Evolutionary conservation across 306 rosid species (phyloP).

Genomic region (Acmispon strigosus): DNA sequence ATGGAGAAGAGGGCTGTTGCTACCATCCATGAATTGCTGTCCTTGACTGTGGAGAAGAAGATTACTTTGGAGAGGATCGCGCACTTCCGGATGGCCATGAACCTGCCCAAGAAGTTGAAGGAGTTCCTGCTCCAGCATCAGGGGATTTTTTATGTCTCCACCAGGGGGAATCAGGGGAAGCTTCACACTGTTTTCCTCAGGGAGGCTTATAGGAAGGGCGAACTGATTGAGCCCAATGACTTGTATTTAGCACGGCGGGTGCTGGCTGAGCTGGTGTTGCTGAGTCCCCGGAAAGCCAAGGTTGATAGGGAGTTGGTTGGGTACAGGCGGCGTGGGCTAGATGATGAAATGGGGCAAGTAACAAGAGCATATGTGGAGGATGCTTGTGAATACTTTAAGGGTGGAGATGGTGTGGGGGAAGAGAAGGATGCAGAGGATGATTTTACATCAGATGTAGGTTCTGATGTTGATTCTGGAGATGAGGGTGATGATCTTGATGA

Average conservation of each 20-base stretch:
- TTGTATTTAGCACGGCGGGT: slow-evolving; percentile 69
- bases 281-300: slow-evolving; percentile 66
- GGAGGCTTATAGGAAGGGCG: slow-evolving; percentile 75
- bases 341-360: slow-evolving; percentile 37
- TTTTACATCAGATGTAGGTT: slow-evolving; percentile 24
- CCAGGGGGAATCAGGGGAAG: slow-evolving; percentile 89
- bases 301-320: slow-evolving; percentile 68
- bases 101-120: slow-evolving; percentile 75
- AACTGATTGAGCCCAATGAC: slow-evolving; percentile 69
- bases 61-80: slow-evolving; percentile 86
- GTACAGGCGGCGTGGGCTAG: slow-evolving; percentile 48
- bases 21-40: slow-evolving; percentile 70
- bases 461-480: slow-evolving; percentile 41
- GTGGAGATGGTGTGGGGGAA: slow-evolving; percentile 2
- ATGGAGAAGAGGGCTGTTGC: slow-evolving; percentile 88
- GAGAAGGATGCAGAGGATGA: slow-evolving; percentile 29
- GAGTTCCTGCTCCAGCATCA: slow-evolving; percentile 90
- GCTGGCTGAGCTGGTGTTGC: slow-evolving; percentile 64
- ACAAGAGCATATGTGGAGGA: slow-evolving; percentile 40
- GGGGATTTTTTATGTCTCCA: slow-evolving; percentile 81
- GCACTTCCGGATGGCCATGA: slow-evolving; percentile 66
- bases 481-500: slow-evolving; percentile 34
- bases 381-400: slow-evolving; percentile 29
- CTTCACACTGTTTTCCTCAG: slow-evolving; percentile 87
- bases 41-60: slow-evolving; percentile 81